phyloP scores from a whole-genome alignment of 202 grass and related monocot species.

The Zoysia matrella region DNA sequence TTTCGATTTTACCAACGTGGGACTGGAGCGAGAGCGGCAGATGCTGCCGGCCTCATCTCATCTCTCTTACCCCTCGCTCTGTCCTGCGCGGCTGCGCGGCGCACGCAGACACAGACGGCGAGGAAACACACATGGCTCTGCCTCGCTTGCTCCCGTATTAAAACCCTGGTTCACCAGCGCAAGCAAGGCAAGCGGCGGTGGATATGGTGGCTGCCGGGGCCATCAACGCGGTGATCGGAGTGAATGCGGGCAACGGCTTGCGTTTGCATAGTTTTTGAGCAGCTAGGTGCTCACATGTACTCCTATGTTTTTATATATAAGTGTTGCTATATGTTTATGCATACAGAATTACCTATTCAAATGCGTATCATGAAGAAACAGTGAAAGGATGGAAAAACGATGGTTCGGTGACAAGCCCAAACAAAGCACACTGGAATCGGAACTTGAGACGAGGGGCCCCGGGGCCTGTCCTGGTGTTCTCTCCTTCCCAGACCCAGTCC shows the following conservation, averaged over 20 bases:
- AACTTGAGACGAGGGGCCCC: not conserved
- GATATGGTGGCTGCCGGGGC: not conserved
- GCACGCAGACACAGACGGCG: not conserved
- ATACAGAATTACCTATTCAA: not conserved
- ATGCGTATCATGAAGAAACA: slow-evolving; percentile 28
- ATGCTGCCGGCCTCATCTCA: not conserved
- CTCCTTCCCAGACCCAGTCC: slow-evolving; percentile 1
- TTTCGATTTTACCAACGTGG: slow-evolving; percentile 53
- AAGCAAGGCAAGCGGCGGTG: slow-evolving; percentile 31
- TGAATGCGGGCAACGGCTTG: slow-evolving; percentile 25
- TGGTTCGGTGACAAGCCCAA: slow-evolving; percentile 40
- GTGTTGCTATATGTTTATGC: not conserved
- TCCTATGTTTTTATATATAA: not conserved
- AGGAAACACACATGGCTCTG: not conserved
- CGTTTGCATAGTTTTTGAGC: not conserved
- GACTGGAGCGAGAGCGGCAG: slow-evolving; percentile 15
- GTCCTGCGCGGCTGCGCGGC: too few species aligned
- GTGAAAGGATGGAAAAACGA: slow-evolving; percentile 18
- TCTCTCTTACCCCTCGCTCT: not conserved
- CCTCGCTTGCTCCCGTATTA: not conserved
- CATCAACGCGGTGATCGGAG: not conserved
- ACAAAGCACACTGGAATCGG: not conserved
- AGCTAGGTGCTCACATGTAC: not conserved
- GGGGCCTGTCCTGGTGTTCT: not conserved
- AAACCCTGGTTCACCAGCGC: slow-evolving; percentile 39